Percentiles rank a stretch among this genome's conserved stretches.
These are phyloP conservation scores for Climacium dendroides DNA, from an alignment of 225 moss, liverwort and hornwort species.

Conservation along the genomic window DNA sequence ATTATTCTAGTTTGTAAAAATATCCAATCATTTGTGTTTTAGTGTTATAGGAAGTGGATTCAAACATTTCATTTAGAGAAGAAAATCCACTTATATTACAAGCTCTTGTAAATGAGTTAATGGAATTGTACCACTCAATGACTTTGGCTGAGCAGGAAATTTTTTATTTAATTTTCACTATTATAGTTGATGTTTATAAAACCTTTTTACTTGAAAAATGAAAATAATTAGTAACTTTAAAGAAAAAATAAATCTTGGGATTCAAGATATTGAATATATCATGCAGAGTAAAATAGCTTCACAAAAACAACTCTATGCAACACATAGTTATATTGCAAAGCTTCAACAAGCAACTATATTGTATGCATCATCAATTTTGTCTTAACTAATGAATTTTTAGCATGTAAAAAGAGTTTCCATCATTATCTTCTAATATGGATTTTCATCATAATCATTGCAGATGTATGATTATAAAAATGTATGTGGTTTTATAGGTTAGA, in stretches of 20 bases:
- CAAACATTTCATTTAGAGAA: not conserved
- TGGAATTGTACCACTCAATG: constrained; percentile 15
- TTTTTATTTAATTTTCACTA: not conserved
- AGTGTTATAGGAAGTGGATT: not conserved
- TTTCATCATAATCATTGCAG: not conserved
- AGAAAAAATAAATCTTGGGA: too few species aligned
- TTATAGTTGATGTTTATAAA: not conserved
- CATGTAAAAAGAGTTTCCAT: not conserved
- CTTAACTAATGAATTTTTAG: accelerated
- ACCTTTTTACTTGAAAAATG: accelerated
- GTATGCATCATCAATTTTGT: not conserved
- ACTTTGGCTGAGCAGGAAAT: not conserved
- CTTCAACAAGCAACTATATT: not conserved
- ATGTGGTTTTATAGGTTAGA: not conserved
- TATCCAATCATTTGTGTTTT: not conserved
- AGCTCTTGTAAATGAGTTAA: constrained; percentile 15
- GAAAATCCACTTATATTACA: constrained; percentile 25
- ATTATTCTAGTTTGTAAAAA: accelerated
- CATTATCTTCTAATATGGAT: accelerated
- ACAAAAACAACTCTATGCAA: not conserved
- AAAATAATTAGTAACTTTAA: too few species aligned
- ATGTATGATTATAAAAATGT: not conserved
- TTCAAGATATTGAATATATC: not conserved
- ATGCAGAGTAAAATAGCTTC: not conserved
- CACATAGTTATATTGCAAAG: not conserved